Percentiles rank a stretch among this genome's conserved stretches.
phyloP scores from a whole-genome alignment of 2,329 filamentous ascomycete genomes.

The Trichoderma semiorbis region DNA sequence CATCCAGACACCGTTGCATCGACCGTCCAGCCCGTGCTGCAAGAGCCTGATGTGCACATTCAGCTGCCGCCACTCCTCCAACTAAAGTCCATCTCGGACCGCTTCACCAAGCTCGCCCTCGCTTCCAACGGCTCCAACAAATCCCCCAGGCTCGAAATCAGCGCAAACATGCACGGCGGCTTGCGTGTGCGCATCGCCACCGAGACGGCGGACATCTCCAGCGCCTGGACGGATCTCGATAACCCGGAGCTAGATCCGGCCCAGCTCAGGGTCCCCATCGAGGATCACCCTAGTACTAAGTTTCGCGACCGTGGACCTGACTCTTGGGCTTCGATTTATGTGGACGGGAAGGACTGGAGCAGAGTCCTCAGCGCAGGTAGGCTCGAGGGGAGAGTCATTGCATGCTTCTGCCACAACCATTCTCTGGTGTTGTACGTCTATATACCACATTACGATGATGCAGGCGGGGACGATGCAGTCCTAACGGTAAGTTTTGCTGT shows the following conservation, averaged over 20 bases:
- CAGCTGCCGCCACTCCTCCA: slow-evolving; percentile 82
- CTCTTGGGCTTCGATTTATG: slow-evolving; percentile 82
- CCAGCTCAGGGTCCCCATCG: slow-evolving; percentile 67
- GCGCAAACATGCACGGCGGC: slow-evolving; percentile 91
- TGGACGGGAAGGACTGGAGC: slow-evolving; percentile 94
- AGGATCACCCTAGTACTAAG: slow-evolving; percentile 75
- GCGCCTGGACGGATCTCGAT: slow-evolving; percentile 77
- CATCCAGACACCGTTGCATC: slow-evolving; percentile 79
- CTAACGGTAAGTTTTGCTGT: slow-evolving; percentile 59
- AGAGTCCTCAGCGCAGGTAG: slow-evolving; percentile 88
- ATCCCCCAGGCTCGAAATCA: slow-evolving; percentile 73
- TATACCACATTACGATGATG: slow-evolving; percentile 66
- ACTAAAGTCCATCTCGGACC: slow-evolving; percentile 89
- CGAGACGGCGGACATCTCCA: slow-evolving; percentile 80
- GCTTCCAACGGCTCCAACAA: slow-evolving; percentile 40
- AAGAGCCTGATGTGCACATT: slow-evolving; percentile 92
- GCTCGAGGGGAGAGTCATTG: slow-evolving; percentile 86
- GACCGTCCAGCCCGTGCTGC: slow-evolving; percentile 87
- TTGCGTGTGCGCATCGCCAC: slow-evolving; percentile 76
- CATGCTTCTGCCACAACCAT: slow-evolving; percentile 79
- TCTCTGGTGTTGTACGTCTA: slow-evolving; percentile 83
- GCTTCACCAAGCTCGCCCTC: slow-evolving; percentile 82
- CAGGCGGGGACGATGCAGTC: slow-evolving; percentile 64
- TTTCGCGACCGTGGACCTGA: slow-evolving; percentile 76
- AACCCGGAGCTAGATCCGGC: slow-evolving; percentile 84